These are phyloP conservation scores for Blastobotrys ciferrii DNA, from an alignment of 1,139 yeast genomes.

Conservation along the genomic window DNA sequence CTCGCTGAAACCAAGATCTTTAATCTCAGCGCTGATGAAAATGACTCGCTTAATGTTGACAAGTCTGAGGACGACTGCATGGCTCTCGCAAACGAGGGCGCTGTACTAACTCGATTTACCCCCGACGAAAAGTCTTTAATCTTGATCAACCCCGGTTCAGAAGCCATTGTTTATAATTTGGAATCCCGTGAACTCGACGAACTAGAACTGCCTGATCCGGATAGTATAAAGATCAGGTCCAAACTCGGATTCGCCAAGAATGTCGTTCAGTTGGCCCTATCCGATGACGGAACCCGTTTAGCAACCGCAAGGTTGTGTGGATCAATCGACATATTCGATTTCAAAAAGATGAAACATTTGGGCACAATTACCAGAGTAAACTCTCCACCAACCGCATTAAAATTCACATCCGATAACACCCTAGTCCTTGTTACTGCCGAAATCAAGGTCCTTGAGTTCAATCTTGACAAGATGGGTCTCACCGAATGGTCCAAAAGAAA, in stretches of 20 bases:
- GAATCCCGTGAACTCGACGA: constrained; percentile 21
- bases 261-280: constrained; percentile 52
- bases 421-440: constrained; percentile 71
- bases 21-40: constrained; percentile 43
- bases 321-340: constrained; percentile 54
- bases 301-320: constrained; percentile 67
- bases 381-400: constrained; percentile 60
- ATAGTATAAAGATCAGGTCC: constrained; percentile 24
- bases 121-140: constrained; percentile 42
- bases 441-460: constrained; percentile 70
- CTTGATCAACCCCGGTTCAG: constrained; percentile 66
- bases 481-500: constrained; percentile 81
- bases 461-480: constrained; percentile 39
- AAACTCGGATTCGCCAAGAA: constrained; percentile 25
- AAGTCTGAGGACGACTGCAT: constrained; percentile 12
- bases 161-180: constrained; percentile 51
- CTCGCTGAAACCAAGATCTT: constrained; percentile 68
- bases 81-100: constrained; percentile 54
- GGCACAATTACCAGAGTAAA: constrained; percentile 45
- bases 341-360: constrained; percentile 20
- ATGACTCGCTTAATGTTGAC: constrained; percentile 12
- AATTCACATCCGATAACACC: constrained; percentile 52
- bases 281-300: constrained; percentile 45
- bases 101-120: constrained; percentile 45
- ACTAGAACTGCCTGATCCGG: constrained; percentile 28